A percentile compares a stretch with the other conserved stretches of the same genome.
Conservation (phyloP, 1,284 basidiomycete genomes). For the Ustilago crameri region DNA sequence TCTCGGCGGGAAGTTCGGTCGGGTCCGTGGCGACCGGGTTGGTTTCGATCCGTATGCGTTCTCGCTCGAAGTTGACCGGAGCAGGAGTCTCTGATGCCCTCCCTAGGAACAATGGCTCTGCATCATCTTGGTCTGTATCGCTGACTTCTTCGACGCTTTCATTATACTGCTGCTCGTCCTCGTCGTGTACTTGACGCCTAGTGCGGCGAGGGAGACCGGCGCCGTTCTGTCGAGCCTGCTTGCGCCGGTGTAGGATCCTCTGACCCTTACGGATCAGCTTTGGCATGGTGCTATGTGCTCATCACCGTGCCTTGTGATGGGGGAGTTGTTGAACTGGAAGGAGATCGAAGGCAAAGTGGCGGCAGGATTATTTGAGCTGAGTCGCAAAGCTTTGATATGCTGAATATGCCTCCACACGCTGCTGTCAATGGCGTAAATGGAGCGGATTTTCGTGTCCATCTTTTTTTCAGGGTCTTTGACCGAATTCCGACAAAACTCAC, state of each 20-base stretch:
- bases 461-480: conserved; percentile 3
- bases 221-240: conserved; percentile 22
- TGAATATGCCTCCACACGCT: conserved; percentile 20
- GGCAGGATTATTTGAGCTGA: conserved; percentile 15
- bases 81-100: conserved; percentile 26
- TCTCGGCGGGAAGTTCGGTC: conserved; percentile 44
- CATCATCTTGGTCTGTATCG: neutral
- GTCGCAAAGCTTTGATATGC: conserved; percentile 4
- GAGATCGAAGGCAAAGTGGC: neutral
- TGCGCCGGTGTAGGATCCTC: conserved; percentile 38
- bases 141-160: conserved; percentile 2
- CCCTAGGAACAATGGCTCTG: conserved; percentile 25
- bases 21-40: conserved; percentile 16
- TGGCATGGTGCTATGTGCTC: conserved; percentile 24
- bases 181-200: neutral
- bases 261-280: conserved; percentile 50
- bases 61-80: neutral
- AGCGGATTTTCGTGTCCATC: conserved; percentile 3
- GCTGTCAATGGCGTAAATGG: conserved; percentile 20
- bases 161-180: conserved; percentile 1
- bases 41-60: neutral
- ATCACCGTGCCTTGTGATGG: conserved; percentile 1
- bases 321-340: neutral
- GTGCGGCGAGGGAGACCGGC: neutral
- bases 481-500: conserved; percentile 2